Base-by-base conservation (phyloP, 164 flowering plant genomes). In the Piper betle region DNA sequence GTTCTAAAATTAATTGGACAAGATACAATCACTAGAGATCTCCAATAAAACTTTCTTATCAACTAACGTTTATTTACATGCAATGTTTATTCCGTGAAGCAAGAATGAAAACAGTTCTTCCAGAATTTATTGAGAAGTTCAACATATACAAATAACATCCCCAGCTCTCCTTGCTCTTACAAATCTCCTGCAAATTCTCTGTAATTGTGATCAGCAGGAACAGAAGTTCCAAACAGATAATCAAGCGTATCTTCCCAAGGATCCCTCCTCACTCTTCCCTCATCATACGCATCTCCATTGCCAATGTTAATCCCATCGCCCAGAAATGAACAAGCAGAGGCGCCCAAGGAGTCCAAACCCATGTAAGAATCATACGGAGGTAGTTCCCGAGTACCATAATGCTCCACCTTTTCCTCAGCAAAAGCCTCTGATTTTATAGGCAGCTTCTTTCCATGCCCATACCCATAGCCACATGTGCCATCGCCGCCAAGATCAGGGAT, bases 271-370 rank as follows among this genome's bases (percentile, higher is more conserved):
- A 59, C 33, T 41, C 70, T 66, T 50, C n/a, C n/a, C n/a, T 67
- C 69, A 50, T 55, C 62, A 37, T 64, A 62, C 46, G 13, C 33
- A 56, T 54, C 18, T 48, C 37, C 53, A 52, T 55, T 65, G 50
- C 6, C 62, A 63, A 25, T 69, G 61, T 40, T 68, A 61, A 55
- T 58, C 59, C 68, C 79, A 68, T 52, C 88, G 58, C 76, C 74
- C 25, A 86, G 86, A 61, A 80, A 84, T 16, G 81, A 10, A 57
- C 80, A 68, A 38, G 78, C 84, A 63, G 84, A 84, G n/a, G 80
- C 52, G 16, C 74, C 86, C 62, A 72, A 55, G 1, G 79, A 69
- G 55, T 74, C 83, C 60, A 71, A 4, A 13, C 37, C 16, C 16
- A 18, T 20, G 39, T 50, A 38, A 25, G 18, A 62, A 15, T 78